Evolutionary conservation across 2,329 filamentous ascomycete species (phyloP), one percentile per base, ranked within the genome.

Genomic region (Thelonectria olida): DNA sequence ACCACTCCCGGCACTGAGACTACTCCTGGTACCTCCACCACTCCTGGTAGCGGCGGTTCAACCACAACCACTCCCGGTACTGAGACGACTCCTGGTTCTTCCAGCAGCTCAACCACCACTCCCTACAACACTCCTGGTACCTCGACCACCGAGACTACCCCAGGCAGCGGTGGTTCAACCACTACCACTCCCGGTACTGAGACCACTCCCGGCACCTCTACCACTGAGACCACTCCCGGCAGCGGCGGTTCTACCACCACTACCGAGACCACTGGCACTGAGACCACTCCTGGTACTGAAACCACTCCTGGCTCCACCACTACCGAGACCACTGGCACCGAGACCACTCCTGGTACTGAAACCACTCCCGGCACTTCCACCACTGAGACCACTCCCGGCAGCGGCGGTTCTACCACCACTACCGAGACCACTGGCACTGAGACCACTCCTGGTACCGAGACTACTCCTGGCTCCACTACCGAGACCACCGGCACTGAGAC

Each of bases 401-500:
- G 38, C 20, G 50, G 38, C 19, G 27, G 31, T 13, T 54, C 58
- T 13, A 51, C 19, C 20, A 38, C 52, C 13, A 36, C 51, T 2
- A 48, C 57, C 20, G 41, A 17, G 13, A 62, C 60, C 23, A 47
- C 48, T 34, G 50, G 38, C 23, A 8, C 44, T 2, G 39, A 49
- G 34, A 45, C 13, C 9, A 45, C 57, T 15, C 53, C 60, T 13
- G 23, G 19, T 13, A 25, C 50, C 17, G 39, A 49, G 34, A 45
- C 13, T 13, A 45, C 57, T 15, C 53, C 60, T 13, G 23, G 19
- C 17, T 47, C 39, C 1, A 49, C 49, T 8, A 51, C 48, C 7
- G 39, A 42, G 39, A 36, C 27, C 48, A 53, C 60, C 5, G 58
- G 42, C 0, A 67, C 64, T 42, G 28, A 54, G 10, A 58, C 62